Percentiles rank a stretch among this genome's conserved stretches.
These are phyloP conservation scores for Chytridiales sp. DNA, from an alignment of 371 early-diverging fungal genomes.

Conservation along the genomic window DNA sequence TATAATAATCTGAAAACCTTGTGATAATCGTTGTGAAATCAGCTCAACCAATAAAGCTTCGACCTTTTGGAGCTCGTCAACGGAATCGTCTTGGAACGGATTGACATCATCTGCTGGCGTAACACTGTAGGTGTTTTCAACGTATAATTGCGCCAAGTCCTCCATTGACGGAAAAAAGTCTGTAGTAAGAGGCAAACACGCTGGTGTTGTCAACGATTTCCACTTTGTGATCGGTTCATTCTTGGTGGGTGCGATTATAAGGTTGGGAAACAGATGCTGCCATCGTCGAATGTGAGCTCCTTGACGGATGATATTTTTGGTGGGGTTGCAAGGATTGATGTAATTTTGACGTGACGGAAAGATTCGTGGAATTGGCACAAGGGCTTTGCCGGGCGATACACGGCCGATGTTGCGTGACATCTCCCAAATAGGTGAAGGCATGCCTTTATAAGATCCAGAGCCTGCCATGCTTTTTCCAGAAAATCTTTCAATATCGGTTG, in stretches of 20 bases:
- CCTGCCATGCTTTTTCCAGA: too few relatives aligned
- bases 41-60: constrained; percentile 78
- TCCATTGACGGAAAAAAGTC: constrained; percentile 81
- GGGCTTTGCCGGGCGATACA: constrained; percentile 4
- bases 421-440: constrained; percentile 20
- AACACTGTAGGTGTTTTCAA: constrained; percentile 66
- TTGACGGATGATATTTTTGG: constrained; percentile 58
- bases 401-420: constrained; percentile 1
- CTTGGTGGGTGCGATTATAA: constrained; percentile 42
- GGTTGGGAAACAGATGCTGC: constrained; percentile 75
- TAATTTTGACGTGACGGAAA: constrained; percentile 9
- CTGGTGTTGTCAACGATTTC: constrained; percentile 87
- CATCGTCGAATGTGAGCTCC: constrained; percentile 74
- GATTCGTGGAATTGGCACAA: neutral
- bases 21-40: constrained; percentile 84
- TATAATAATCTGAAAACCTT: constrained; percentile 91
- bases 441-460: constrained; percentile 20
- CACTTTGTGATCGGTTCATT: constrained; percentile 50
- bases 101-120: constrained; percentile 64
- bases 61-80: constrained; percentile 39
- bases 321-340: constrained; percentile 75
- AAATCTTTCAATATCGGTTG: too few relatives aligned
- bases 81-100: constrained; percentile 46
- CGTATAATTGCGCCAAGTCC: constrained; percentile 68
- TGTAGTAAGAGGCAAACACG: constrained; percentile 90